phyloP scores from a whole-genome alignment of 305 asterid genomes.

The Rubia tinctorum region DNA sequence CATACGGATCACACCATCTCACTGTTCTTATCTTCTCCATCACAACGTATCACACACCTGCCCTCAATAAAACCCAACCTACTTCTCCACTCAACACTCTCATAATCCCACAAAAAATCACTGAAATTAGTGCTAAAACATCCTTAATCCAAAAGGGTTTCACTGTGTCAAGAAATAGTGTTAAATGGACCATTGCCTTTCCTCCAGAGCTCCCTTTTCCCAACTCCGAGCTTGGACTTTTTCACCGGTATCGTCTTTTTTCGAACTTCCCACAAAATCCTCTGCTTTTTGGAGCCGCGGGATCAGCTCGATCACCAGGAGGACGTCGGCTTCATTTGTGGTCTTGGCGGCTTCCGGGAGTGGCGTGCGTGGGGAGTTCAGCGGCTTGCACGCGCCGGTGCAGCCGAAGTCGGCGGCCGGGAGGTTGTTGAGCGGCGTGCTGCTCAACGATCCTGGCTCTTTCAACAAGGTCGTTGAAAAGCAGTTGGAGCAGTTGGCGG shows the following conservation, averaged over 20 bases:
- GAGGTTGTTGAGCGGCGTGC: constrained; percentile 44
- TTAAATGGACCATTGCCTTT: constrained; percentile 74
- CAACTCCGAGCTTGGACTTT: constrained; percentile 17
- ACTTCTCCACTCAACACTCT: not conserved
- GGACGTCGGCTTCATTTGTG: constrained; percentile 8
- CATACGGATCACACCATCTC: not conserved
- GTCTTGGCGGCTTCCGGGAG: constrained; percentile 23
- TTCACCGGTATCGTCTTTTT: not conserved
- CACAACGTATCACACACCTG: not conserved
- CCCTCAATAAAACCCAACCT: not conserved
- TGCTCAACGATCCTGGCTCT: constrained; percentile 49
- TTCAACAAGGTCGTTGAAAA: constrained; percentile 48
- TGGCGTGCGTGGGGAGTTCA: constrained; percentile 37
- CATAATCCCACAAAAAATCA: not conserved
- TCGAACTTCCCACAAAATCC: not conserved
- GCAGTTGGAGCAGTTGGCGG: constrained; percentile 56
- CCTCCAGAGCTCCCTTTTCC: constrained; percentile 23
- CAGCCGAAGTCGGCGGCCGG: constrained; percentile 69
- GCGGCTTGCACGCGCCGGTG: constrained; percentile 68
- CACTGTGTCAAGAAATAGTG: not conserved
- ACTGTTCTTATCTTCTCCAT: constrained; percentile 1
- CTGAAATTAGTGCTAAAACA: not conserved
- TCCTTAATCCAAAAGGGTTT: constrained; percentile 4
- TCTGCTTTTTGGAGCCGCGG: constrained; percentile 22
- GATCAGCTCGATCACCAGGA: constrained; percentile 10